phyloP scores from a whole-genome alignment of 2,329 filamentous ascomycete genomes.

The Alternaria incomplexa region DNA sequence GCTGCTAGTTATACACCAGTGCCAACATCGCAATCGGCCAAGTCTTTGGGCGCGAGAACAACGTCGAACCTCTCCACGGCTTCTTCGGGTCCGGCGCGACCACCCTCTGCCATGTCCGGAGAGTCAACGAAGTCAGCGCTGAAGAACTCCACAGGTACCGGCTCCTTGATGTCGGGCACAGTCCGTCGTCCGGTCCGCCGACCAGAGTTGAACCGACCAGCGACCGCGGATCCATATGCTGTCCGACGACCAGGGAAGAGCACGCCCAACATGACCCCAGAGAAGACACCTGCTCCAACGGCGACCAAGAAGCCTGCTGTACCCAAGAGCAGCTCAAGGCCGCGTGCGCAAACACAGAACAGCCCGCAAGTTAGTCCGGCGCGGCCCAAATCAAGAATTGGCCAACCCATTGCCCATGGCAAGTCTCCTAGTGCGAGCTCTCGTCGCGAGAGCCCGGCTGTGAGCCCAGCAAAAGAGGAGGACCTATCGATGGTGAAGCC shows the following conservation, averaged over 20 bases:
- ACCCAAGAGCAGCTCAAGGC: constrained; percentile 38
- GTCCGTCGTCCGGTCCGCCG: constrained; percentile 58
- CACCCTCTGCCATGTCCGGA: constrained; percentile 47
- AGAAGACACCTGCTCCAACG: constrained; percentile 51
- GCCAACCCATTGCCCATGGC: constrained; percentile 32
- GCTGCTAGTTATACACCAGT: constrained; percentile 59
- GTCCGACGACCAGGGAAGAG: constrained; percentile 47
- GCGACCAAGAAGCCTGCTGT: constrained; percentile 46
- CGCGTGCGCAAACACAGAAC: constrained; percentile 42
- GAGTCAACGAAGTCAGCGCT: constrained; percentile 41
- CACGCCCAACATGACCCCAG: constrained; percentile 56
- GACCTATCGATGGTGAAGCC: constrained; percentile 57
- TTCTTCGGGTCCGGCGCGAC: constrained; percentile 38
- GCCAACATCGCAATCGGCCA: constrained; percentile 47
- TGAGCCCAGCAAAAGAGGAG: constrained; percentile 51
- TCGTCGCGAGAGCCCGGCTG: constrained; percentile 39
- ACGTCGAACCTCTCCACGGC: constrained; percentile 37
- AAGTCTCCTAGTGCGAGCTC: constrained; percentile 39
- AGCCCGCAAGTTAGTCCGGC: constrained; percentile 46
- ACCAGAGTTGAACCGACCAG: constrained; percentile 57
- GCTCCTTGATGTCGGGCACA: constrained; percentile 64
- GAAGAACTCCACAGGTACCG: constrained; percentile 42
- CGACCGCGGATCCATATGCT: constrained; percentile 62
- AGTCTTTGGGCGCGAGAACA: constrained; percentile 38
- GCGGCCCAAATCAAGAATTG: constrained; percentile 46